phyloP scores from a whole-genome alignment of 305 asterid genomes.

The Fraxinus albicans region DNA sequence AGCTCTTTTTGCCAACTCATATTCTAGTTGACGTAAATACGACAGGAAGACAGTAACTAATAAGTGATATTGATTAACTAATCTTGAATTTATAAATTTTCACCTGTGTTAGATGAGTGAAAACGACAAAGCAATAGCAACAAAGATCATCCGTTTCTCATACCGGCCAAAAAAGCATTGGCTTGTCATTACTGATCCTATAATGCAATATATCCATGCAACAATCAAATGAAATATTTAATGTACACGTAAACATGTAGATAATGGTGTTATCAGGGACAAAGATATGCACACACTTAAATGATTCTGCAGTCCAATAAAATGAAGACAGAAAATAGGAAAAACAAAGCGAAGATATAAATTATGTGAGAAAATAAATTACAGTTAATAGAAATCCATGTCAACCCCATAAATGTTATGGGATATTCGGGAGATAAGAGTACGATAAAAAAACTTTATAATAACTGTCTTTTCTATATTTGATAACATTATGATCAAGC shows the following conservation, averaged over 20 bases:
- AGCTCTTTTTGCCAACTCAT: background rate
- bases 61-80: background rate
- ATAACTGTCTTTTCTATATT: background rate
- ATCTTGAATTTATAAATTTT: background rate
- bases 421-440: background rate
- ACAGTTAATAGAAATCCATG: background rate
- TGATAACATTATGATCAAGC: background rate
- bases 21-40: background rate
- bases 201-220: background rate
- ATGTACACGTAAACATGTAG: background rate
- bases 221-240: background rate
- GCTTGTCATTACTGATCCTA: background rate
- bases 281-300: background rate
- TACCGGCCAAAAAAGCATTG: background rate
- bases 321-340: constrained; percentile 3
- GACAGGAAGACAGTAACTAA: background rate
- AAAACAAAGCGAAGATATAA: background rate
- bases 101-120: background rate
- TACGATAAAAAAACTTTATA: background rate
- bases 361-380: background rate
- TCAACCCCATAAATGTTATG: background rate
- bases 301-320: constrained; percentile 14
- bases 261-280: background rate
- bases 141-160: background rate
- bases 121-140: background rate